Base-by-base conservation (phyloP, 176 grass and related monocot species). In the Oryza punctata region DNA sequence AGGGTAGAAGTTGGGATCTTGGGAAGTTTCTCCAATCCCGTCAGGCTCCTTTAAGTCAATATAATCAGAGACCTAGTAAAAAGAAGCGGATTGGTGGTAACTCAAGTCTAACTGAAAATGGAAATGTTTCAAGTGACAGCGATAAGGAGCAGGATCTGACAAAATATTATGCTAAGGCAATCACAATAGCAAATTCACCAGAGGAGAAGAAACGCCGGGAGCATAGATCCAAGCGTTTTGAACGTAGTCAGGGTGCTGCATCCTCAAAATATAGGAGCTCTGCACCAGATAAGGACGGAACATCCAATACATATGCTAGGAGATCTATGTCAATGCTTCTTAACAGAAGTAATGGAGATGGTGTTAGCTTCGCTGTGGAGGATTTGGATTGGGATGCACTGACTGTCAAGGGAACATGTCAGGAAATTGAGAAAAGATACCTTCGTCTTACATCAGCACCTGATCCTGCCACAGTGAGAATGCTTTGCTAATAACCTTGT, bases 331-430 rank as follows among this genome's bases (percentile, higher is more conserved):
- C 84, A 61, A 84, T 85, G 81, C 74, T 92, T 72, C 81, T 78
- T 71, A 87, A 74, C 50, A 94, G 79, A 90, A 84, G 50, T 74
- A 85, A 81, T 76, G 92, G 63, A 72, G 78, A 90, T 67, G 72
- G 52, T 80, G 57, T 12, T 87, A 82, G 59, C 30, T 81, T 67
- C 67, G 90, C 88, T 41, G 95, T 94, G 69, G 95, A 97, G 85
- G 95, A 97, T 89, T 84, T 94, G 63, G 88, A 97, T 75, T 93
- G 95, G 95, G 92, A 97, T 90, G 87, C 92, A 65, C 82, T 97
- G 83, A 94, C 95, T 84, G 86, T 97, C 35, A 94, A 94, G 70
- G 95, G 95, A 81, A 94, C 92, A 70, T 94, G 90, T 78, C 95
- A 97, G 69, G 79, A 94, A 81, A 93, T 93, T 73, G 92, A 97